These are phyloP conservation scores for Nephromyces sp. DNA, from an alignment of 169 alveolate species.

Conservation along the genomic window DNA sequence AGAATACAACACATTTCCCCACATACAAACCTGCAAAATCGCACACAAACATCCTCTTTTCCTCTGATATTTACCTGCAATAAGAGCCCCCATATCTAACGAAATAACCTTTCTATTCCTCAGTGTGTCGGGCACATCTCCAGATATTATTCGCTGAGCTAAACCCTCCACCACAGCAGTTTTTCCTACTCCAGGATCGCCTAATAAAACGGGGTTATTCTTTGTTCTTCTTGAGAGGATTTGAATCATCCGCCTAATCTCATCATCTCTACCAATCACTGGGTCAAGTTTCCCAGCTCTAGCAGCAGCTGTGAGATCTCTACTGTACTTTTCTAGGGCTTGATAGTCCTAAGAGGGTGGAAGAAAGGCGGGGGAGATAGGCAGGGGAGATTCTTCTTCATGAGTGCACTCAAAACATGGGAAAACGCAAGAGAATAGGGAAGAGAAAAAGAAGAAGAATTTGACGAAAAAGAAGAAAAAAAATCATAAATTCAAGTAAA, in stretches of 20 bases:
- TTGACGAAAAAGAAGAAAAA: no score
- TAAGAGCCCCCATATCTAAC: slow-evolving; percentile 61
- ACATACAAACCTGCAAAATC: background rate
- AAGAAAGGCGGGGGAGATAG: background rate
- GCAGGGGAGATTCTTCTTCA: no score
- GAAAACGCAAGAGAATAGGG: no score
- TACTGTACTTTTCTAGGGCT: slow-evolving; percentile 54
- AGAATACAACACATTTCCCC: no score
- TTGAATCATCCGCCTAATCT: slow-evolving; percentile 69
- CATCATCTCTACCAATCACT: slow-evolving; percentile 76
- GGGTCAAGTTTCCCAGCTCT: slow-evolving; percentile 73
- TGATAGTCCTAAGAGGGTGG: slow-evolving; percentile 10
- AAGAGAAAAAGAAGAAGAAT: no score
- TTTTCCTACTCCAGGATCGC: slow-evolving; percentile 81
- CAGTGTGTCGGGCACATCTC: slow-evolving; percentile 75
- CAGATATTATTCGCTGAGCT: slow-evolving; percentile 70
- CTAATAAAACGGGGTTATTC: slow-evolving; percentile 71
- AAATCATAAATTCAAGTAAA: no score
- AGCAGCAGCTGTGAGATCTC: slow-evolving; percentile 70
- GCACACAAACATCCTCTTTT: background rate
- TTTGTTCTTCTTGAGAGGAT: slow-evolving; percentile 68
- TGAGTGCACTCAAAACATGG: no score
- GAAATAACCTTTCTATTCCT: slow-evolving; percentile 61
- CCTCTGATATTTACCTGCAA: slow-evolving; percentile 43
- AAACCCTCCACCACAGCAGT: slow-evolving; percentile 77